Percentiles rank a stretch among this genome's conserved stretches.
Evolutionary conservation across 2,329 filamentous ascomycete genomes (phyloP).

Genomic region (Sordariomycetes sp.): DNA sequence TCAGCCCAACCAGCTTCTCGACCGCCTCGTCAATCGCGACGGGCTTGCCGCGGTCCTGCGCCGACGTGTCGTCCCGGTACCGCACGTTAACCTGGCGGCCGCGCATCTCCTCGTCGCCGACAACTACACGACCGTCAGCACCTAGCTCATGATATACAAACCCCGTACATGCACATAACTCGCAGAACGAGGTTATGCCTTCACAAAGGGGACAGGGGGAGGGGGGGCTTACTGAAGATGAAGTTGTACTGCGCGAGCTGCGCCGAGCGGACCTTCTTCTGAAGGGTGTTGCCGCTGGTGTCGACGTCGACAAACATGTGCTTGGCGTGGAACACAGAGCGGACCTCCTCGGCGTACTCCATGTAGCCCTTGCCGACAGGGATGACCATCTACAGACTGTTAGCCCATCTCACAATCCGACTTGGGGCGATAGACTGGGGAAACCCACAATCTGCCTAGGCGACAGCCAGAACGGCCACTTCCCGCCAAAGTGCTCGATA

Average conservation of each 20-base stretch:
- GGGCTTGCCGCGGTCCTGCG: constrained; percentile 47
- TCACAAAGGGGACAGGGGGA: background rate
- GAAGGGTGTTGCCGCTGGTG: constrained; percentile 58
- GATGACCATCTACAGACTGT: constrained; percentile 34
- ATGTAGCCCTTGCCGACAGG: constrained; percentile 61
- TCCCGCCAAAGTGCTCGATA: constrained; percentile 73
- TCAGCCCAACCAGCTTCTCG: constrained; percentile 37
- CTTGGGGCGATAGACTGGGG: background rate
- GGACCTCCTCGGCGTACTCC: constrained; percentile 65
- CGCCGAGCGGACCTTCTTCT: constrained; percentile 79
- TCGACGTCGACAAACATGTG: constrained; percentile 53
- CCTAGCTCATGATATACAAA: background rate
- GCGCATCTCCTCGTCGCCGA: constrained; percentile 48
- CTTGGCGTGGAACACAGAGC: constrained; percentile 51
- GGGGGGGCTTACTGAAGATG: constrained; percentile 47
- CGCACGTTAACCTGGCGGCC: constrained; percentile 49
- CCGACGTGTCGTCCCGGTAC: constrained; percentile 48
- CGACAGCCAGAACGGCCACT: constrained; percentile 83
- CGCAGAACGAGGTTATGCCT: too few species aligned
- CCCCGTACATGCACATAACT: background rate
- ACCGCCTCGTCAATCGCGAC: constrained; percentile 42
- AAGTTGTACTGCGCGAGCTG: constrained; percentile 77
- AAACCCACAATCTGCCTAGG: constrained; percentile 55
- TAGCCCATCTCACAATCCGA: constrained; percentile 15
- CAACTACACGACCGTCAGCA: constrained; percentile 22